Evolutionary conservation across 2,329 filamentous ascomycete genomes (phyloP), one percentile per base, ranked within the genome.

Genomic region (Cephalotrichum gorgonifer): DNA sequence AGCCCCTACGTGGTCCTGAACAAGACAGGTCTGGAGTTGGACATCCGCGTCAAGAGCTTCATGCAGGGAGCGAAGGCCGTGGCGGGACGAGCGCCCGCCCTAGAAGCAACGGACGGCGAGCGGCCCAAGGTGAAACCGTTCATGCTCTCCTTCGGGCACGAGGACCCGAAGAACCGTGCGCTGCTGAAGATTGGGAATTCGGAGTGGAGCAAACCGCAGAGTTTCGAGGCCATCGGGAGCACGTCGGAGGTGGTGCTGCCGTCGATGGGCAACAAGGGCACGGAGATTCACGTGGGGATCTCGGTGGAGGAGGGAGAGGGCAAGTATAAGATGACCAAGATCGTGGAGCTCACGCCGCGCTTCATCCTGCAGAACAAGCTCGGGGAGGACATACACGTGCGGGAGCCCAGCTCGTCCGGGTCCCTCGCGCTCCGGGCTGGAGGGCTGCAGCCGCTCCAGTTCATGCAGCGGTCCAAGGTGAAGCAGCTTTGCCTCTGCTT

Each of bases 311-410:
- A 94, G 51, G 93, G 93, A 11, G 86, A 95, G 59, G 93, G 93
- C 58, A 98, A 98, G 67, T 98, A 97, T 72, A 97, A 95, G 65
- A 74, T 98, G 72, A 94, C 88, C 17, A 97, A 95, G 69, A 86
- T 96, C 12, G 87, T 98, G 25, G 96, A 90, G 1, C 78, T 98
- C 38, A 83, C 93, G 0, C 93, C 94, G 25, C 81, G 93, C 23
- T 98, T 95, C 60, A 85, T 98, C 48, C 73, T 98, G 55, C 90
- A 95, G 64, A 98, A 96, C 70, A 91, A 89, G 65, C 75, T 96
- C 49, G 83, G 78, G 26, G 91, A 98, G 61, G 86, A 93, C 50
- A 79, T 98, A 52, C 82, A 93, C 57, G 84, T 96, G 26, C 83
- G 93, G 39, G 93, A 98, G 63, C 88, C 91, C 12, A 91, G 89